Conservation (phyloP, 768 basidiomycete species). For the Ramaria sp. region DNA sequence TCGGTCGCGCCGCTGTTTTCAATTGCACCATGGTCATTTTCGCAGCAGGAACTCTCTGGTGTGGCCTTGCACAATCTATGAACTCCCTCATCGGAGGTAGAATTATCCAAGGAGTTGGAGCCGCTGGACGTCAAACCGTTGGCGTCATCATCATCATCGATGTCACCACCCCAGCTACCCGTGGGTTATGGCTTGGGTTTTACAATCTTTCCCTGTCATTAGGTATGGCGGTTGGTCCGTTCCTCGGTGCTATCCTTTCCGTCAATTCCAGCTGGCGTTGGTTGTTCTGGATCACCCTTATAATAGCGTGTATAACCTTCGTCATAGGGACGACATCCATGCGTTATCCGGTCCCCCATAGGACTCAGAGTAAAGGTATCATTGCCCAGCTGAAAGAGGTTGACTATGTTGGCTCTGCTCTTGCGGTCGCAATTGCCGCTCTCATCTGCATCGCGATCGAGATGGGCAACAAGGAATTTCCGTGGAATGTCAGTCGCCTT, state of each 20-base stretch:
- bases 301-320: slow-evolving; percentile 25
- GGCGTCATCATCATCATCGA: slow-evolving; percentile 26
- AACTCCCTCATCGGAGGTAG: slow-evolving; percentile 24
- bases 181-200: slow-evolving; percentile 26
- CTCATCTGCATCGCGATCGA: slow-evolving; percentile 27
- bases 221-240: slow-evolving; percentile 37
- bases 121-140: slow-evolving; percentile 26
- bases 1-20: slow-evolving; percentile 24
- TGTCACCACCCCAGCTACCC: slow-evolving; percentile 25
- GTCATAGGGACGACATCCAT: slow-evolving; percentile 18
- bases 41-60: slow-evolving; percentile 24
- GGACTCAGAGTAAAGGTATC: slow-evolving; percentile 21
- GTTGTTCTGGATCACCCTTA: slow-evolving; percentile 33
- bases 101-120: slow-evolving; percentile 27
- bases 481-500: slow-evolving; percentile 21
- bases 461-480: slow-evolving; percentile 27
- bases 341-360: slow-evolving; percentile 23
- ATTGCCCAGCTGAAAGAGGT: slow-evolving; percentile 24
- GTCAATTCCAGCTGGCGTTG: slow-evolving; percentile 35
- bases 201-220: slow-evolving; percentile 27
- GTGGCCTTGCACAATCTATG: slow-evolving; percentile 25
- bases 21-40: slow-evolving; percentile 27
- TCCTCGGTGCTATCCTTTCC: slow-evolving; percentile 36
- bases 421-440: slow-evolving; percentile 24
- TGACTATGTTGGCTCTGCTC: slow-evolving; percentile 22